These are phyloP conservation scores for Phaseolus coccineus DNA, from an alignment of 331 rosid species.

Conservation along the genomic window DNA sequence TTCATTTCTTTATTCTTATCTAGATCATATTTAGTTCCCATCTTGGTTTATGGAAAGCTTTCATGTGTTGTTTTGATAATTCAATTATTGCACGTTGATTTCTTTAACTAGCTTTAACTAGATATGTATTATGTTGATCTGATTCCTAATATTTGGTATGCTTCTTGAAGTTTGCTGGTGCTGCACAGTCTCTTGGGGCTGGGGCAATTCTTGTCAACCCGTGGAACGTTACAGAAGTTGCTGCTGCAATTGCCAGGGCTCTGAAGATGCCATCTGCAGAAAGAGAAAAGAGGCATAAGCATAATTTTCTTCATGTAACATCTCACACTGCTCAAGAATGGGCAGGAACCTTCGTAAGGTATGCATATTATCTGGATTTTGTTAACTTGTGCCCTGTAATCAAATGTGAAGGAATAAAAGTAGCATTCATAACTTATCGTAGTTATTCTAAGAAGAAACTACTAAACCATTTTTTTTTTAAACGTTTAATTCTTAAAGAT, in stretches of 20 bases:
- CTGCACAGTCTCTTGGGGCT: slow-evolving; percentile 97
- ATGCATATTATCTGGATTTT: slow-evolving; percentile 27
- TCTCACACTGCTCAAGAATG: slow-evolving; percentile 95
- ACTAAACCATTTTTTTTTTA: not conserved
- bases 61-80: slow-evolving; percentile 11
- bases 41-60: slow-evolving; percentile 21
- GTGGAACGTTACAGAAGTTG: slow-evolving; percentile 90
- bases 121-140: slow-evolving; percentile 37
- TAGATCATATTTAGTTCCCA: not conserved
- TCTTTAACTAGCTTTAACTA: not conserved
- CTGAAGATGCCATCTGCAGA: slow-evolving; percentile 67
- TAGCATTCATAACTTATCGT: not conserved
- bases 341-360: slow-evolving; percentile 98
- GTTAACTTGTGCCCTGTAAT: not conserved
- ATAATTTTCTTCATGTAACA: slow-evolving; percentile 76
- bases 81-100: slow-evolving; percentile 1
- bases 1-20: not conserved
- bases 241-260: slow-evolving; percentile 74
- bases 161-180: slow-evolving; percentile 91
- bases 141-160: slow-evolving; percentile 30
- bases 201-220: slow-evolving; percentile 96
- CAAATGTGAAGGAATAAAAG: not conserved
- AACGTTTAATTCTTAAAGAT: not conserved
- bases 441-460: not conserved
- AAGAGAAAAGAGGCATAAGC: slow-evolving; percentile 85